Base-by-base conservation (phyloP, 768 basidiomycete species). In the Amanita muscaria region DNA sequence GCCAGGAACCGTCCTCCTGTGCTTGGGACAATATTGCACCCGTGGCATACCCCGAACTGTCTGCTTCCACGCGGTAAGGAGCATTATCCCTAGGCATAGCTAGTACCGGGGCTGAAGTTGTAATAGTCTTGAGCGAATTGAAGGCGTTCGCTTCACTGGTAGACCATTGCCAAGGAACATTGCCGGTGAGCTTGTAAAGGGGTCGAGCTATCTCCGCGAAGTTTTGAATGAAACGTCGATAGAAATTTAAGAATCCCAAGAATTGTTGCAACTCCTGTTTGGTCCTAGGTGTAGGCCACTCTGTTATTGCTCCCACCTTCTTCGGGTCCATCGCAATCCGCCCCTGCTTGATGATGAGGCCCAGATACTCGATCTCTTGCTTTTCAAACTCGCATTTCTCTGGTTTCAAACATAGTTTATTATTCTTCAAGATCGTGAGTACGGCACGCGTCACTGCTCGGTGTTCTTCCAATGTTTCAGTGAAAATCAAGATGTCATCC, bases 221-320 rank as follows among this genome's bases (percentile, higher is more conserved):
- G n/a, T 59, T 46, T 14, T 52, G 3, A 14, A 73, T 67, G 55
- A 73, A 73, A 0, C 61, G 43, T 2, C 62, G 47, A 41, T 73
- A 74, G 48, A 70, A 74, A 52, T 72, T 73, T 3, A 57, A 51
- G 45, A 74, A 72, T 3, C 69, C 68, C 1, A 74, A 46, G 55
- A 74, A 74, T 4, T 54, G 55, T 54, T 65, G 64, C 2, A 70
- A 39, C 18, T 70, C 55, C 24, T 57, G 58, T 11, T 61, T 46
- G 7, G 44, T 60, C 14, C 27, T 48, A 0, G 68, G 70, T 2
- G 22, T 42, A 0, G 64, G 69, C 71, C 72, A 72, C 1, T 61
- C 49, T 9, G 12, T 64, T 32, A 1, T 53, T 6, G 7, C 27
- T 6, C 7, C 6, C 12, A 29, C 6, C 27, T 29, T 29, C 7